Conservation (phyloP, 768 basidiomycete genomes). For the Lentinula guzmanii region DNA sequence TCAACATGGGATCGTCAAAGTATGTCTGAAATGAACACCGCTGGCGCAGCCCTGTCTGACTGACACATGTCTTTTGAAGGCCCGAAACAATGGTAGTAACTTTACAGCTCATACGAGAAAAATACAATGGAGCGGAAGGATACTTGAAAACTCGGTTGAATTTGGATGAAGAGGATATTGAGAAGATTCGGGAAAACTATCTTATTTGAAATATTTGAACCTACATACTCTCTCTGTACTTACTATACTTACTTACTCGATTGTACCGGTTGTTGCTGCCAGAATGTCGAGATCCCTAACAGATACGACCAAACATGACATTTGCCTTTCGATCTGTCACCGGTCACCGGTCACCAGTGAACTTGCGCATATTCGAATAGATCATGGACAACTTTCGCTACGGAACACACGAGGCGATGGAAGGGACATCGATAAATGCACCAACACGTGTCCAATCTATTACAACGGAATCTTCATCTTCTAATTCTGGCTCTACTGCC, state of each 20-base stretch:
- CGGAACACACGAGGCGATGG: background rate
- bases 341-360: too few relatives aligned
- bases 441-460: background rate
- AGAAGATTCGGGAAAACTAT: conserved; percentile 2
- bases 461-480: background rate
- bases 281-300: too few relatives aligned
- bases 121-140: conserved; percentile 29
- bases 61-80: conserved; percentile 16
- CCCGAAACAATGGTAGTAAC: conserved; percentile 27
- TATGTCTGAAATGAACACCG: conserved; percentile 10
- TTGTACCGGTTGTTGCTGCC: too few relatives aligned
- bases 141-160: conserved; percentile 25
- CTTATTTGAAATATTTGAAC: background rate
- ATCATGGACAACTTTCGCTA: background rate
- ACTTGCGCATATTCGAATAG: background rate
- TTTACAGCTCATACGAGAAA: conserved; percentile 23
- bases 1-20: conserved; percentile 29
- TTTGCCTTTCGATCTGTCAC: too few relatives aligned
- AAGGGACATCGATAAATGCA: background rate
- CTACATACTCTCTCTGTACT: too few relatives aligned
- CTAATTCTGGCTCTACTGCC: background rate
- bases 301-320: too few relatives aligned
- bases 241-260: too few relatives aligned
- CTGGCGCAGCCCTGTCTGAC: background rate
- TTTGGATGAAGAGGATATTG: conserved; percentile 25